Evolutionary conservation across 139 green algal species (phyloP).

Genomic region (Zygnema cylindricum): DNA sequence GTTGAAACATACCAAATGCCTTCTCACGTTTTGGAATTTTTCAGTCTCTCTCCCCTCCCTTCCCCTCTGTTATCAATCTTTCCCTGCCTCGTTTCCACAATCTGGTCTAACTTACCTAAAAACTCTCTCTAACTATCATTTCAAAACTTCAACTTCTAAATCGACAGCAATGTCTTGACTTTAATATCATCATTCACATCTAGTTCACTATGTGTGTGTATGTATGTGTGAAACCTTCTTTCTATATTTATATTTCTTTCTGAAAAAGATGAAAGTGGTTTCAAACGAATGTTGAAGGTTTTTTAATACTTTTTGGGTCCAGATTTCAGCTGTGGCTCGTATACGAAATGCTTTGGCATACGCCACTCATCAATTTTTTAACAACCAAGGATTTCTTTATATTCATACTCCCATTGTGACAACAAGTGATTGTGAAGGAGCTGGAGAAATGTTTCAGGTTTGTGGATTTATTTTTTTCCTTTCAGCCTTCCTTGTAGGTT

Average conservation of each 20-base stretch:
- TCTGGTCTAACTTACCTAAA: too few relatives aligned
- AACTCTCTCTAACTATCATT: too few relatives aligned
- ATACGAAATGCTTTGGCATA: slow-evolving; percentile 94
- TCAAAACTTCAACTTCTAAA: too few relatives aligned
- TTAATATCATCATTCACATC: too few relatives aligned
- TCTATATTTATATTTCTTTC: background rate
- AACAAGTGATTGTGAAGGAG: slow-evolving; percentile 92
- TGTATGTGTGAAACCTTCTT: slow-evolving; percentile 1
- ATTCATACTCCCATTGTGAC: slow-evolving; percentile 98
- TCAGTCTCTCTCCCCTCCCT: too few relatives aligned
- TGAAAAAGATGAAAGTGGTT: background rate
- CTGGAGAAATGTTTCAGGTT: slow-evolving; percentile 98
- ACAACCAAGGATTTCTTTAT: slow-evolving; percentile 92
- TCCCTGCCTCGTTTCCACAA: too few relatives aligned
- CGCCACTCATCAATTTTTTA: slow-evolving; percentile 97
- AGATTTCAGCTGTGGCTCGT: slow-evolving; percentile 88
- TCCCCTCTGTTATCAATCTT: too few relatives aligned
- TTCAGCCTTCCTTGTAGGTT: background rate
- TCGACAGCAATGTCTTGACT: too few relatives aligned
- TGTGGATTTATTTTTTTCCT: slow-evolving; percentile 4
- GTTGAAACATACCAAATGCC: too few relatives aligned
- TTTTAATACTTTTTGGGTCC: background rate
- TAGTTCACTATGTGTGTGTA: too few relatives aligned
- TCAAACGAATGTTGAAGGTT: too few relatives aligned
- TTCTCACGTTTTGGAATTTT: too few relatives aligned